Evolutionary conservation across 306 rosid genomes (phyloP), one percentile per base, ranked within the genome.

Genomic region (Sindora glabra): DNA sequence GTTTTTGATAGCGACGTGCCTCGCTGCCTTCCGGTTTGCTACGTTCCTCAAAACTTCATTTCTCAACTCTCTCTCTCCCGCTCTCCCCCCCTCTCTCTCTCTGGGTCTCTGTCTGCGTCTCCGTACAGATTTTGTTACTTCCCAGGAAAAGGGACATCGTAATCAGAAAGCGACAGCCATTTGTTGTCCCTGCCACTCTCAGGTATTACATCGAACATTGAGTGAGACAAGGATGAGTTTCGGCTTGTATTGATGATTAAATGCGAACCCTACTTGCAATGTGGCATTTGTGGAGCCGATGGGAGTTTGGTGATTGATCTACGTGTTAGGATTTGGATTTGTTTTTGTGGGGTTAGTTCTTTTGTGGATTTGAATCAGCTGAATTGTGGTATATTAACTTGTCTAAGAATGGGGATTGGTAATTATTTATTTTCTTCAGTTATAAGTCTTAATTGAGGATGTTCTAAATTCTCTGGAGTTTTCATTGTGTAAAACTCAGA

Each of bases 1-100:
- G 78, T 60, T 65, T 53, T 60, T 56, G 85, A 84, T 64, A 69
- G 40, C 74, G 76, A 81, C 84, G 40, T 71, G 21, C 70, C 70
- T 52, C 36, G 33, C 41, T 48, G 33, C 41, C 44, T 58, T 24
- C 48, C 60, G 0, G 34, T 29, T 29, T 29, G 34, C 34, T 29
- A 29, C 5, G 34, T 29, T 29, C 34, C 34, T 29, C 34, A 26
- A 4, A 4, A n/a, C n/a, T n/a, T n/a, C n/a, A n/a, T n/a, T n/a
- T n/a, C n/a, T n/a, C n/a, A n/a, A n/a, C n/a, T n/a, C n/a, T n/a
- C n/a, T 17, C 24, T 3, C 11, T 8, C 23, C 16, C 49, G 30
- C 21, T 23, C 50, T 39, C 19, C 18, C 56, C 42, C 41, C 17
- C 27, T 21, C 21, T 32, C 39, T 30, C 27, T 67, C 33, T 29